phyloP scores from a whole-genome alignment of 164 flowering plant genomes.

The Piper longum region DNA sequence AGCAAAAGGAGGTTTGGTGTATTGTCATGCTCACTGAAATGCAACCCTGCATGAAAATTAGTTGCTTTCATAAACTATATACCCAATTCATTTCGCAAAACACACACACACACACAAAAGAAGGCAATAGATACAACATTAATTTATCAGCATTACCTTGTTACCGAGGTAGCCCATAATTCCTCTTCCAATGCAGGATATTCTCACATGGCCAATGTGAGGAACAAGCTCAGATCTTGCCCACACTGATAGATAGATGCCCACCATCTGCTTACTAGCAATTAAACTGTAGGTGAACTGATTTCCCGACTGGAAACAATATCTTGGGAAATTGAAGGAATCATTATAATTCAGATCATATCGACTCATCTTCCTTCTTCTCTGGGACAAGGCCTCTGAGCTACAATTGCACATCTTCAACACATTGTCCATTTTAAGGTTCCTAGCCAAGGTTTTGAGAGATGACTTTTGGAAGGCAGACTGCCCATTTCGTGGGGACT shows the following conservation, averaged over 20 bases:
- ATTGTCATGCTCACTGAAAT: slow-evolving; percentile 83
- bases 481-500: slow-evolving; percentile 12
- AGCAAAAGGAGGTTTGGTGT: slow-evolving; percentile 86
- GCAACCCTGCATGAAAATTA: slow-evolving; percentile 56
- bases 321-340: slow-evolving; percentile 11
- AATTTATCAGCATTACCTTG: slow-evolving; percentile 33
- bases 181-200: slow-evolving; percentile 65
- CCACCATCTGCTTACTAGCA: slow-evolving; percentile 93
- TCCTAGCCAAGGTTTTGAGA: slow-evolving; percentile 54
- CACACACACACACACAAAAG: not conserved
- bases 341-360: slow-evolving; percentile 5
- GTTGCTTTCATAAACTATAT: not conserved
- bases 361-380: slow-evolving; percentile 12
- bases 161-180: slow-evolving; percentile 88
- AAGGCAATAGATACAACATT: not conserved
- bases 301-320: slow-evolving; percentile 11
- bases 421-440: slow-evolving; percentile 34
- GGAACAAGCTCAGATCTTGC: slow-evolving; percentile 53
- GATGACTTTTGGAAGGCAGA: slow-evolving; percentile 60
- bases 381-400: slow-evolving; percentile 15
- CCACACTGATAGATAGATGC: slow-evolving; percentile 80
- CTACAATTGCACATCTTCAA: slow-evolving; percentile 74
- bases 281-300: slow-evolving; percentile 39
- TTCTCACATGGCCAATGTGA: slow-evolving; percentile 68
- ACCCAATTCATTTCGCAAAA: not conserved